These are phyloP conservation scores for Theileria equi DNA, from an alignment of 169 alveolate species.

Conservation along the genomic window DNA sequence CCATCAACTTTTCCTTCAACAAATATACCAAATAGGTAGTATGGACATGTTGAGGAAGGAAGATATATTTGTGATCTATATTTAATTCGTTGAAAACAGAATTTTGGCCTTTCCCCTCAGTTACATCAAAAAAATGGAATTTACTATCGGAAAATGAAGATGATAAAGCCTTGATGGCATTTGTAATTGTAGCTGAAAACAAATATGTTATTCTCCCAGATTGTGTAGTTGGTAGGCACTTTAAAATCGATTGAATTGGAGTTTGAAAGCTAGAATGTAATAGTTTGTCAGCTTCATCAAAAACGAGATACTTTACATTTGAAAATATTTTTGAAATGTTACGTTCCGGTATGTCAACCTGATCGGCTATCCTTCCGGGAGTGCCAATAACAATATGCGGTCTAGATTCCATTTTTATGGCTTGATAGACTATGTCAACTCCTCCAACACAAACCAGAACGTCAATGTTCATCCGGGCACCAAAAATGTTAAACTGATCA, in stretches of 20 bases:
- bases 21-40: constrained; percentile 46
- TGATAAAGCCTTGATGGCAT: constrained; percentile 47
- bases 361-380: constrained; percentile 94
- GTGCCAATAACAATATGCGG: constrained; percentile 96
- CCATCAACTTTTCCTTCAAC: constrained; percentile 15
- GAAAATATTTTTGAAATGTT: constrained; percentile 71
- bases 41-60: constrained; percentile 60
- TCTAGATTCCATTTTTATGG: constrained; percentile 72
- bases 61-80: constrained; percentile 47
- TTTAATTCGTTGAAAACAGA: constrained; percentile 27
- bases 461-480: constrained; percentile 83
- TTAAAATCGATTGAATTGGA: constrained; percentile 71
- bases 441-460: constrained; percentile 90
- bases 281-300: constrained; percentile 97
- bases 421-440: constrained; percentile 78
- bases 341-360: constrained; percentile 69
- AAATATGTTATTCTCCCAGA: constrained; percentile 90
- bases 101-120: constrained; percentile 27
- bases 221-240: constrained; percentile 69
- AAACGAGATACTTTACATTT: constrained; percentile 85
- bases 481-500: constrained; percentile 91
- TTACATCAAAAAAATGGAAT: constrained; percentile 57
- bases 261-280: constrained; percentile 81
- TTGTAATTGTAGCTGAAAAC: constrained; percentile 96
- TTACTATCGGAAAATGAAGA: constrained; percentile 15